Conservation (phyloP, 2,329 filamentous ascomycete genomes). For the Colletotrichum nymphaeae region DNA sequence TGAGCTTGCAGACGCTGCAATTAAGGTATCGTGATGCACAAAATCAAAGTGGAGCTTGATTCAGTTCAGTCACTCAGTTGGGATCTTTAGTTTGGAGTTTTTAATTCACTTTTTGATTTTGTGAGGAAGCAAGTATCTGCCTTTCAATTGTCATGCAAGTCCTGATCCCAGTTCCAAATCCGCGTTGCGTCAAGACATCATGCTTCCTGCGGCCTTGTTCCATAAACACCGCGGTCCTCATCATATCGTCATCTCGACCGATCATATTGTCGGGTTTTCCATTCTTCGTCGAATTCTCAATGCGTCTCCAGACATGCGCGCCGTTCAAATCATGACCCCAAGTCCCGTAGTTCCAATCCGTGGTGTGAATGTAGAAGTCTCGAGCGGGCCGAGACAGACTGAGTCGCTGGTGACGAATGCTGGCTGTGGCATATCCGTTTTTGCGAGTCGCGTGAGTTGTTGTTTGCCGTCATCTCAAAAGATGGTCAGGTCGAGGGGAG, state of each 20-base stretch:
- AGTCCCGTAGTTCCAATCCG: conserved; percentile 33
- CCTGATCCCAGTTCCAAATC: conserved; percentile 31
- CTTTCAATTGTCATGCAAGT: conserved; percentile 31
- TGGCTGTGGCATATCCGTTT: conserved; percentile 9
- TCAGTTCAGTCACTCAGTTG: not conserved
- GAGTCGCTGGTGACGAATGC: conserved; percentile 32
- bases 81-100: not conserved
- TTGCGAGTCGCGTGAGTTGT: conserved; percentile 21
- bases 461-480: conserved; percentile 38
- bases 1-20: not conserved
- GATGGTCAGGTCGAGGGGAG: conserved; percentile 65
- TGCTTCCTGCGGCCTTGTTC: conserved; percentile 20
- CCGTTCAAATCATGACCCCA: conserved; percentile 31
- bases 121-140: conserved; percentile 19
- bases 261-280: conserved; percentile 20
- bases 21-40: not conserved
- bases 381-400: conserved; percentile 26
- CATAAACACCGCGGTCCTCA: conserved; percentile 33
- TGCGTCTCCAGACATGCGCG: conserved; percentile 12
- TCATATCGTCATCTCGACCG: conserved; percentile 35
- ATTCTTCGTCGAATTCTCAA: conserved; percentile 31
- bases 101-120: conserved; percentile 34
- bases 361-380: conserved; percentile 41
- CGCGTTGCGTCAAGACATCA: conserved; percentile 29
- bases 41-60: not conserved